Conservation (phyloP, 768 basidiomycete genomes). For the Mycena sanguinolenta region DNA sequence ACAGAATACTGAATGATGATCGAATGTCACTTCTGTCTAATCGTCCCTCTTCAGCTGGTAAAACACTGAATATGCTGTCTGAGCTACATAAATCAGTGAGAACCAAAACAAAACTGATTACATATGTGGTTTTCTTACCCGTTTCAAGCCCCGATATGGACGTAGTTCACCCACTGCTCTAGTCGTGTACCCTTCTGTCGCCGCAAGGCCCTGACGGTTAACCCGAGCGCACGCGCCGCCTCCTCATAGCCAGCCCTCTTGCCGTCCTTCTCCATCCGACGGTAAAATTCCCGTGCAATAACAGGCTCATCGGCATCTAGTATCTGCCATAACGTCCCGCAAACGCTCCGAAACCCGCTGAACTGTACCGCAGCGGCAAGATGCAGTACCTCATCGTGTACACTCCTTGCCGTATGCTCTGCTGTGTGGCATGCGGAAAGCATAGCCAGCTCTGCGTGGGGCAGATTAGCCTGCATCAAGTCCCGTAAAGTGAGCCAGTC, state of each 20-base stretch:
- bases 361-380: constrained; percentile 8
- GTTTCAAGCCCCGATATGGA: constrained; percentile 5
- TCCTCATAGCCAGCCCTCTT: background rate
- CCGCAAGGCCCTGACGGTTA: no score
- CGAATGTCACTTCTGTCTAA: no score
- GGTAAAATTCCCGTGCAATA: background rate
- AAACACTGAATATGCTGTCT: no score
- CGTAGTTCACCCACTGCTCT: constrained; percentile 1
- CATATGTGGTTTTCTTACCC: no score
- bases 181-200: background rate
- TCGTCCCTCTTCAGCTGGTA: no score
- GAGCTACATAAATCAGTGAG: no score
- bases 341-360: background rate
- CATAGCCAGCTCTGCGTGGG: background rate
- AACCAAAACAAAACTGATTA: no score
- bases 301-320: background rate
- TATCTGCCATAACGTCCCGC: constrained; percentile 1
- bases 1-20: no score
- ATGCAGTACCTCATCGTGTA: background rate
- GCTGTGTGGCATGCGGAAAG: constrained; percentile 2
- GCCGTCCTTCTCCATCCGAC: background rate
- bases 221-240: background rate
- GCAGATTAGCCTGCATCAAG: no score
- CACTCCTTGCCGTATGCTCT: no score
- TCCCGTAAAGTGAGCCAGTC: no score